These are phyloP conservation scores for Penicillium rolfsii DNA, from an alignment of 2,329 filamentous ascomycete species.

Conservation along the genomic window DNA sequence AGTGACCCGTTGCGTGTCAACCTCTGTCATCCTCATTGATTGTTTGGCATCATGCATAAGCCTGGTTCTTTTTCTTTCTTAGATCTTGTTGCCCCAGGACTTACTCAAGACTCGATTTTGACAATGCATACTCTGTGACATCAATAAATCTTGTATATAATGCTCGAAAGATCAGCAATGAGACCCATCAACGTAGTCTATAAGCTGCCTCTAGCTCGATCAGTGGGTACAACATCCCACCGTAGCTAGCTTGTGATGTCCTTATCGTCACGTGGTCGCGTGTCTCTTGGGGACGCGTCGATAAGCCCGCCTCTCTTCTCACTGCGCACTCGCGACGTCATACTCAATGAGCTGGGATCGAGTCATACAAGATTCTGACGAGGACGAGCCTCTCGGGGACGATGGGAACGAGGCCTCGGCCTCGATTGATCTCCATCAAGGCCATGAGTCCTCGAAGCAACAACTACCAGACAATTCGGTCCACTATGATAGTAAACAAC, in stretches of 20 bases:
- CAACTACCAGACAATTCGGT: slow-evolving; percentile 6
- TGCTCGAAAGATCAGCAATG: neutral
- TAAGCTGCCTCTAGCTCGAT: neutral
- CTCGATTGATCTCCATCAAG: slow-evolving; percentile 26
- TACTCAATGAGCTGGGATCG: slow-evolving; percentile 40
- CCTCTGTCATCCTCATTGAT: neutral
- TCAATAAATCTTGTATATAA: neutral
- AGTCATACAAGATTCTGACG: slow-evolving; percentile 52
- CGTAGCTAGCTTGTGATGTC: neutral
- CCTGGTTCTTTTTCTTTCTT: slow-evolving; percentile 10
- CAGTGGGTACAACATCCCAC: neutral
- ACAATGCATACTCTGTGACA: slow-evolving; percentile 3
- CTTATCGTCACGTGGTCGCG: slow-evolving; percentile 15
- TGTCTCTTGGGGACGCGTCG: slow-evolving; percentile 14
- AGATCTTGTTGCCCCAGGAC: slow-evolving; percentile 6
- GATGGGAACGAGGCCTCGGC: slow-evolving; percentile 24
- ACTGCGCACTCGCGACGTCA: slow-evolving; percentile 11
- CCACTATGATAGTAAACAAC: slow-evolving; percentile 17
- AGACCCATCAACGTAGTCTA: neutral
- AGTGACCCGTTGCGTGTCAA: neutral
- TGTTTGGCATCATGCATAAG: slow-evolving; percentile 18
- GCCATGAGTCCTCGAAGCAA: slow-evolving; percentile 18
- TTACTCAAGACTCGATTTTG: slow-evolving; percentile 1
- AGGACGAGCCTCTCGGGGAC: slow-evolving; percentile 43
- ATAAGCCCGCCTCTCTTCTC: slow-evolving; percentile 7